A percentile compares a stretch with the other conserved stretches of the same genome.
Evolutionary conservation across 2,329 filamentous ascomycete species (phyloP).

Genomic region (Myriosclerotinia scirpicola): DNA sequence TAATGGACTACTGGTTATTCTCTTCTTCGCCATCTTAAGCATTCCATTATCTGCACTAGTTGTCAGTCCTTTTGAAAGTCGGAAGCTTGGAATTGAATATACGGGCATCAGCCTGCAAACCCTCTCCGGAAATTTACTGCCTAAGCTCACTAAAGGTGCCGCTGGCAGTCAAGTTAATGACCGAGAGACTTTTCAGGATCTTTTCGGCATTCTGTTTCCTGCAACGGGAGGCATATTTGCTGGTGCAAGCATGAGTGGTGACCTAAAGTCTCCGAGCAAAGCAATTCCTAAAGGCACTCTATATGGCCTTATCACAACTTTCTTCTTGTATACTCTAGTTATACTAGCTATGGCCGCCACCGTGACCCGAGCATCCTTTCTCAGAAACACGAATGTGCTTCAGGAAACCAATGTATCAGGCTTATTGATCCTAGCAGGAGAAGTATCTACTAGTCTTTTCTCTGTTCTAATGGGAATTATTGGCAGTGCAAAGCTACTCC

Average conservation of each 20-base stretch:
- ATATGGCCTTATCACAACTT: constrained; percentile 73
- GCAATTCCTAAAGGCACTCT: constrained; percentile 83
- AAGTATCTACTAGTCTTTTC: constrained; percentile 81
- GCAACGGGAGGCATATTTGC: constrained; percentile 59
- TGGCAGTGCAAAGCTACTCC: constrained; percentile 79
- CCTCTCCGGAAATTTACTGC: constrained; percentile 71
- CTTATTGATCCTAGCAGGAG: constrained; percentile 72
- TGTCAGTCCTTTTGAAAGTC: constrained; percentile 64
- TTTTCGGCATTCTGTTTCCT: constrained; percentile 86
- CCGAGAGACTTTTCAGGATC: constrained; percentile 70
- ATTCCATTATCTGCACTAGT: constrained; percentile 78
- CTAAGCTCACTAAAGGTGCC: constrained; percentile 61
- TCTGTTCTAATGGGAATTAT: constrained; percentile 86
- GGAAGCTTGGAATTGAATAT: constrained; percentile 65
- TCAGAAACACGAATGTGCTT: constrained; percentile 69
- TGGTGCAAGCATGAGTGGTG: constrained; percentile 88
- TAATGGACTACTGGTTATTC: constrained; percentile 69
- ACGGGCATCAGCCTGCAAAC: constrained; percentile 74
- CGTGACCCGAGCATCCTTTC: constrained; percentile 71
- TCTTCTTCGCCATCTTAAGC: constrained; percentile 73
- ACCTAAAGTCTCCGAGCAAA: constrained; percentile 78
- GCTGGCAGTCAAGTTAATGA: constrained; percentile 61
- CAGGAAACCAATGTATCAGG: constrained; percentile 78
- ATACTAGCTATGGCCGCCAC: constrained; percentile 76
- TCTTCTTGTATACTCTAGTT: constrained; percentile 72